Percentiles rank a stretch among this genome's conserved stretches.
phyloP scores from a whole-genome alignment of 2,329 filamentous ascomycete species.

The Diplodia scrobiculata region DNA sequence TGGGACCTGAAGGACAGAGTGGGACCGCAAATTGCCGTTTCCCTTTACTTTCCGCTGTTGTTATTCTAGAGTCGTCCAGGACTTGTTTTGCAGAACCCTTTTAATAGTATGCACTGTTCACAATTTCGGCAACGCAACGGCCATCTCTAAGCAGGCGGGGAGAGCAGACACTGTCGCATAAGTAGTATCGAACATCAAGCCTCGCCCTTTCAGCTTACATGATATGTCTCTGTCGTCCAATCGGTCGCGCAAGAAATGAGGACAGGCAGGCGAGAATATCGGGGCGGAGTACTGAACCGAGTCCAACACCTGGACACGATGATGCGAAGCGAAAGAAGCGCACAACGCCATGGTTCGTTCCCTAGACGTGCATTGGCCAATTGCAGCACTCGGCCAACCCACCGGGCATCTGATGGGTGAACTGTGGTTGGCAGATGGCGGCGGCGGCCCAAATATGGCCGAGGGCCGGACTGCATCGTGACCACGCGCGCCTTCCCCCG shows the following conservation, averaged over 20 bases:
- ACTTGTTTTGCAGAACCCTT: neutral
- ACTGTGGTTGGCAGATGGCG: neutral
- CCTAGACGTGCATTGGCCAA: too few relatives aligned
- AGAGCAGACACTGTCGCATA: neutral
- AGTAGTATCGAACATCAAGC: neutral
- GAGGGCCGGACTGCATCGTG: neutral
- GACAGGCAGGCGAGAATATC: too few relatives aligned
- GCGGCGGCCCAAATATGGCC: neutral
- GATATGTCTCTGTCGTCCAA: neutral
- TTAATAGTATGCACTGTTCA: neutral
- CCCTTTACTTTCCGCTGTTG: neutral
- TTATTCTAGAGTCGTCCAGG: neutral
- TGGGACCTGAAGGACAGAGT: neutral
- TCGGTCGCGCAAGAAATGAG: too few relatives aligned
- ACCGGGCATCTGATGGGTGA: neutral
- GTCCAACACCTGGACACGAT: too few relatives aligned
- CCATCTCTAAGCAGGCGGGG: neutral
- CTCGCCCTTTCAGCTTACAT: neutral
- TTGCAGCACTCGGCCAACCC: neutral
- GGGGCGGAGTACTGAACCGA: too few relatives aligned
- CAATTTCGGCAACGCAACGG: neutral
- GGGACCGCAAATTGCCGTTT: neutral
- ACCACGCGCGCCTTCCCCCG: slow-evolving; percentile 14
- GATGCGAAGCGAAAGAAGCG: too few relatives aligned
- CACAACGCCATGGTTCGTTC: too few relatives aligned